These are phyloP conservation scores for Pichia membranifaciens DNA, from an alignment of 805 yeast genomes.

Conservation along the genomic window DNA sequence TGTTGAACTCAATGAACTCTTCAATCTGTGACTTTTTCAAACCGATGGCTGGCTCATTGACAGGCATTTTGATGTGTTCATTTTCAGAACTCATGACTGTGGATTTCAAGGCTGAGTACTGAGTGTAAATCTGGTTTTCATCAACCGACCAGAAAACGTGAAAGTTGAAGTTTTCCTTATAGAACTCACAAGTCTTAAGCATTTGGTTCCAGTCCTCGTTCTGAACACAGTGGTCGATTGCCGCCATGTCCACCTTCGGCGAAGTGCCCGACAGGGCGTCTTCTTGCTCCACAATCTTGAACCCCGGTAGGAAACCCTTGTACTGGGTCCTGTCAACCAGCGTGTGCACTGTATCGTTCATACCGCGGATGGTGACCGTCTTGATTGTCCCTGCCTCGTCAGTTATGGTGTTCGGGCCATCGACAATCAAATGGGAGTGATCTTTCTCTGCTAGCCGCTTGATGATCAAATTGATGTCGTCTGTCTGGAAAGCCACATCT, in stretches of 20 bases:
- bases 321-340: constrained; percentile 41
- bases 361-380: constrained; percentile 45
- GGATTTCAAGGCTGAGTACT: constrained; percentile 62
- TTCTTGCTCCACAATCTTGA: constrained; percentile 9
- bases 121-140: constrained; percentile 67
- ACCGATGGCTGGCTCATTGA: constrained; percentile 78
- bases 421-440: constrained; percentile 2
- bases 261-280: neutral
- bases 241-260: constrained; percentile 30
- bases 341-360: constrained; percentile 68
- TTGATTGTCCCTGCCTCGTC: constrained; percentile 49
- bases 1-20: constrained; percentile 68
- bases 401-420: constrained; percentile 33
- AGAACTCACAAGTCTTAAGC: constrained; percentile 51
- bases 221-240: constrained; percentile 77
- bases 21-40: constrained; percentile 68
- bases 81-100: constrained; percentile 70
- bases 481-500: constrained; percentile 66
- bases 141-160: constrained; percentile 83
- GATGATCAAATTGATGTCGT: constrained; percentile 31
- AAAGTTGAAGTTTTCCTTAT: constrained; percentile 62
- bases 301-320: constrained; percentile 26
- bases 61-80: constrained; percentile 68
- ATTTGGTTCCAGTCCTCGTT: constrained; percentile 68
- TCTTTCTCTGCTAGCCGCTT: constrained; percentile 1